Conservation (phyloP, 768 basidiomycete genomes). For the Exsudoporus frostii region DNA sequence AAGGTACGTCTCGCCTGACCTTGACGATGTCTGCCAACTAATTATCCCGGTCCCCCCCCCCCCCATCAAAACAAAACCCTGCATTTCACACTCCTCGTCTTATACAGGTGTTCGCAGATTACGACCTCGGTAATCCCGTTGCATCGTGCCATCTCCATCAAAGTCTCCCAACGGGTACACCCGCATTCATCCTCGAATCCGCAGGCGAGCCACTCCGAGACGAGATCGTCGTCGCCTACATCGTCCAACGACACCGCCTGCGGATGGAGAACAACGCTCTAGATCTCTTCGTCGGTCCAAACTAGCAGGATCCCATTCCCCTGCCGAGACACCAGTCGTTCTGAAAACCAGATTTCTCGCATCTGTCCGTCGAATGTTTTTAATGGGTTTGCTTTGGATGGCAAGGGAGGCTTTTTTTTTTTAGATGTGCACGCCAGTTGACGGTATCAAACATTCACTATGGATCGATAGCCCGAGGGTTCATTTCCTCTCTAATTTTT, state of each 20-base stretch:
- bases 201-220: conserved; percentile 27
- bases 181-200: conserved; percentile 22
- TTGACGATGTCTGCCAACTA: not conserved
- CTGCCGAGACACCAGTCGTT: not conserved
- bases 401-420: no score
- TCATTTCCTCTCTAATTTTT: no score
- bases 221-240: conserved; percentile 28
- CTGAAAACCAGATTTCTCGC: not conserved
- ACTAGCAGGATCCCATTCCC: not conserved
- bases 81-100: not conserved
- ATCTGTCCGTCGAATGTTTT: not conserved
- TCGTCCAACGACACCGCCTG: conserved; percentile 26
- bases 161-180: conserved; percentile 3
- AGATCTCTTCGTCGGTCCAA: conserved; percentile 24
- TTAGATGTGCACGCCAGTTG: no score
- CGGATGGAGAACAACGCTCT: conserved; percentile 23
- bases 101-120: conserved; percentile 21
- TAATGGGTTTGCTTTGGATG: no score
- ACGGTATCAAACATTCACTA: no score
- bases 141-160: conserved; percentile 22
- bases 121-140: conserved; percentile 22
- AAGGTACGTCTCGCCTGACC: conserved; percentile 11
- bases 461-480: no score
- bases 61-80: not conserved
- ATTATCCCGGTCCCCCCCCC: not conserved